Base-by-base conservation (phyloP, 2,329 filamentous ascomycete species). In the Calcarisporium arbuscula region DNA sequence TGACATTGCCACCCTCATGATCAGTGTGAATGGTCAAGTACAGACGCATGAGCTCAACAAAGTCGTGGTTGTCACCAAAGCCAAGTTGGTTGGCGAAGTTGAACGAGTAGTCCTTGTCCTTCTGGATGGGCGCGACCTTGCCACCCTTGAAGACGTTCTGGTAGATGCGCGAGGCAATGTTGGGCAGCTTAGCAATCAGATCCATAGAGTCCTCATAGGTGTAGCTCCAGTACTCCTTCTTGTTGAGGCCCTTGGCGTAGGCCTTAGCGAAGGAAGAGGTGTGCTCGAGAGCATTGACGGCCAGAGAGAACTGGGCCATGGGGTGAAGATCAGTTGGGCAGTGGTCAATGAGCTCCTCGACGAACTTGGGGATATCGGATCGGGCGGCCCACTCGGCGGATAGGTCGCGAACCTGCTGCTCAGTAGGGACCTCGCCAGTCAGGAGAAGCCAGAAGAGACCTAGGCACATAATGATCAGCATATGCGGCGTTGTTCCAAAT, bases 111-210 rank as follows among this genome's bases (percentile, higher is more conserved):
- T 98, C 92, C 85, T 96, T 92, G 74, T 96, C 90, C 78, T 95
- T 94, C 77, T 96, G 82, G 64, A 95, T 79, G 36, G 88, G 65
- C 42, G 87, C 85, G 51, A 98, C 90, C 82, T 96, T 96, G 72
- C 92, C 92, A 60, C 94, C 92, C 82, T 96, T 95, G 86, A 94
- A 98, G 65, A 96, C 83, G 67, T 98, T 98, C 75, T 94, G 92
- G 82, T 98, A 98, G 78, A 98, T 98, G 72, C 88, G 87, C 46
- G 92, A 75, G 47, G 92, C 92, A 57, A 98, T 95, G 64, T 87
- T 95, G 62, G 92, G 92, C 54, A 98, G 85, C 82, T 96, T 96
- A 61, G 92, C 92, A 64, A 98, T 98, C 64, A 98, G 76, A 71
- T 98, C 90, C 90, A 98, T 96, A 44, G 89, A 92, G 72, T 98